These are phyloP conservation scores for Alnus glutinosa DNA, from an alignment of 306 rosid species.

Conservation along the genomic window DNA sequence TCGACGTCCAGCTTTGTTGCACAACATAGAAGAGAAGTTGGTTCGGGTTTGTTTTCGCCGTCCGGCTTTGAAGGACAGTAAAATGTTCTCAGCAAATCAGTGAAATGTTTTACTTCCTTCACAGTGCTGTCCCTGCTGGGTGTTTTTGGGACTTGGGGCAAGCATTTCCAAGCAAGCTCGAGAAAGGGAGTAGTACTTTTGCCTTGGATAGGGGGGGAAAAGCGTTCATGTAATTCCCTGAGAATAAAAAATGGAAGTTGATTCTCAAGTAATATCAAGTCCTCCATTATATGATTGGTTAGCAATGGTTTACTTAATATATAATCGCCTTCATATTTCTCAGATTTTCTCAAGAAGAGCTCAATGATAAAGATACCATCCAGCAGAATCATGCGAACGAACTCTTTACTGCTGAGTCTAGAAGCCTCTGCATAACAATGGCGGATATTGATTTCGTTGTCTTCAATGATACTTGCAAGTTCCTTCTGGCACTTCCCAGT, in stretches of 20 bases:
- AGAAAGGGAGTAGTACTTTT: too few species aligned
- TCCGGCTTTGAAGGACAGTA: too few species aligned
- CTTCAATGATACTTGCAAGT: neutral
- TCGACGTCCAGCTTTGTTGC: neutral
- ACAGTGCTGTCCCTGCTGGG: too few species aligned
- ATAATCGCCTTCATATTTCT: constrained; percentile 16
- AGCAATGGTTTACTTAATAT: constrained; percentile 50
- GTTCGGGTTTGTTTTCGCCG: too few species aligned
- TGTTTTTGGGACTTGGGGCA: too few species aligned
- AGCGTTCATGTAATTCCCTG: too few species aligned
- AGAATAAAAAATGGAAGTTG: constrained; percentile 26
- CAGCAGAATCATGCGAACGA: neutral
- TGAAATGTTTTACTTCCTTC: constrained; percentile 27
- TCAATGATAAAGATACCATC: constrained; percentile 42
- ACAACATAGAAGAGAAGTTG: too few species aligned
- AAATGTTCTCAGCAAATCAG: constrained; percentile 16
- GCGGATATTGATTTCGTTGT: neutral
- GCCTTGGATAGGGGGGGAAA: too few species aligned
- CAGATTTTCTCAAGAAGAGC: constrained; percentile 34
- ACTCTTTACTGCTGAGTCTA: neutral
- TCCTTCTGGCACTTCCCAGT: accelerated
- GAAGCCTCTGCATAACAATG: neutral
- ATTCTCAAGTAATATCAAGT: constrained; percentile 53
- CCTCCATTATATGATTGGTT: constrained; percentile 32
- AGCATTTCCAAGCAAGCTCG: too few species aligned